Evolutionary conservation across 805 yeast species (phyloP), one percentile per base, ranked within the genome.

Genomic region (Starmerella powellii): DNA sequence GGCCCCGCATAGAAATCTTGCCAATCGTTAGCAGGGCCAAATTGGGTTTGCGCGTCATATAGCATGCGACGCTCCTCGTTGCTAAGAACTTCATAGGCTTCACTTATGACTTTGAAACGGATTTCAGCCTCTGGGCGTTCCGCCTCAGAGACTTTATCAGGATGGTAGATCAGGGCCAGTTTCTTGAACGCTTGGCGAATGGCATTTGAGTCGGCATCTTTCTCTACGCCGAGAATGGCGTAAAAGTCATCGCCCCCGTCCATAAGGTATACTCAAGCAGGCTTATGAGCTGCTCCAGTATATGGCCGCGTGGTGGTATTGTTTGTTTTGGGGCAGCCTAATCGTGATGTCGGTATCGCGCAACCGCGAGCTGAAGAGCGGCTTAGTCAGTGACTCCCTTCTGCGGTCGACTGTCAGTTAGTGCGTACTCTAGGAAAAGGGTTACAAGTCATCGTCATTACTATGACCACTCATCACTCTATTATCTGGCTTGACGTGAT

Each of bases 111-210:
- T 59, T 88, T 88, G 63, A 88, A 88, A 56, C 70, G 73, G 47
- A 71, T 65, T 60, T 85, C 96, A 3, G 94, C 81, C 16, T 66
- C 73, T 13, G 68, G 78, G 45, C 91, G 67, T 18, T 74, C 75
- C 8, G 72, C 74, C 50, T 76, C 83, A 0, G 74, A 58, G 1
- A 75, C 86, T 58, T 91, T 88, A 60, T 88, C 97, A 0, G 97
- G 97, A 61, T 88, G 97, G 54, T 78, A 74, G 46, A 68, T 66
- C 31, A 88, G 67, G 10, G 97, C 97, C 37, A 85, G 69, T 52
- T 77, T 80, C 50, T 93, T 71, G 62, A 84, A 88, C 0, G 95
- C 94, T 59, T 73, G 77, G 53, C 79, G 79, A 57, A 88, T 83
- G 49, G 87, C 95, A 1, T 63, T 63, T 26, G 73, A 62, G 1